Evolutionary conservation across 176 grass and related monocot species (phyloP), one percentile per base, ranked within the genome.

Genomic region (Carex pumila): DNA sequence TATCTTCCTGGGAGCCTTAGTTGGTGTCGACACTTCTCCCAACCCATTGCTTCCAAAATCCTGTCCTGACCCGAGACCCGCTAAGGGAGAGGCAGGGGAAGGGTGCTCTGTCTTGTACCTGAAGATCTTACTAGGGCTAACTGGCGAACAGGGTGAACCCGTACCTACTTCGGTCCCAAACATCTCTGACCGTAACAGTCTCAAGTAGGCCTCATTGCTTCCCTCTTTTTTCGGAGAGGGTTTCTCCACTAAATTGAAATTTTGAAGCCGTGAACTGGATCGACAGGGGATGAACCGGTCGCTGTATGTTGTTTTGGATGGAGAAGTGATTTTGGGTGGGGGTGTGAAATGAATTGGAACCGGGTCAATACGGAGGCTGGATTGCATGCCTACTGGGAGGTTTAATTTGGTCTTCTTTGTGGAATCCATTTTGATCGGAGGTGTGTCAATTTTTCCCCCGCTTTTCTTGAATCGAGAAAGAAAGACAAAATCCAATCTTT

Each of bases 281-380:
- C 93, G 86, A 86, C 96, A 99, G 7, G 96, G 96, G 82, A 95
- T 99, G 91, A 99, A 99, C 4, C 96, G 86, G 72, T 99, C 96
- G 68, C 96, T 88, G 83, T 99, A 99, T 31, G 93, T 94, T 3
- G 83, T 85, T 83, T 95, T 98, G 77, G 91, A 93, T 0, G 96
- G 96, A 6, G 96, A 99, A 1, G 93, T 91, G 71, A 89, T 99
- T 89, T 92, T 99, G 25, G 91, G 93, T 43, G 87, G 49, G 72
- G 89, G 47, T 47, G 82, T 7, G 66, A 39, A 34, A 67, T 14
- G 14, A 87, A 37, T 64, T 11, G 79, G 22, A 45, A 83, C 21
- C 12, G 89, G 29, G 5, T 99, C 93, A 0, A 99, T 88, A 14
- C 89, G 89, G 37, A 99, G 96, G 3, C 84, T 85, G 5, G 88